Base-by-base conservation (phyloP, 2,329 filamentous ascomycete species). In the Xenosphaeropsis pyriputrescens region DNA sequence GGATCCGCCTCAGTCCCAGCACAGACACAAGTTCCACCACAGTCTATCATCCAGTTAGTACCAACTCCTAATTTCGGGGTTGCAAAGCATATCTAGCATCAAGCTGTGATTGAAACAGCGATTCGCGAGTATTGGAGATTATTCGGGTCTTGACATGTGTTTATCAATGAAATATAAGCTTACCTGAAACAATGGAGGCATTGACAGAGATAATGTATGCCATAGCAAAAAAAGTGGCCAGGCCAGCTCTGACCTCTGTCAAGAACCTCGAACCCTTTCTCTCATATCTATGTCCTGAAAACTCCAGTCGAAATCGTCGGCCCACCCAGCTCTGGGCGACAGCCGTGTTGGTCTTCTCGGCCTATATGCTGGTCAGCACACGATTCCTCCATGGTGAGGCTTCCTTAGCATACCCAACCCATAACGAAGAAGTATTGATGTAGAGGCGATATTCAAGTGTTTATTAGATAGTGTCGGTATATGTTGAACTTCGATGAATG, bases 211-310 rank as follows among this genome's bases (percentile, higher is more conserved):
- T 81, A 60, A 86, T 85, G 54, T 79, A 79, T 37, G 75, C 74
- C 77, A 79, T 78, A 16, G 71, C 69, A 51, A 73, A 72, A 52
- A 72, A 73, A 14, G 82, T 86, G 18, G 84, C 83, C 29, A 93
- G 61, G 35, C 85, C 85, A 41, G 82, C 85, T 43, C 85, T 79
- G 38, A 93, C 65, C 61, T 93, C 85, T 35, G 85, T 93, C 50
- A 84, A 75, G 63, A 93, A 93, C 49, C 70, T 68, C 22, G 83
- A 79, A 16, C 78, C 78, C 53, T 83, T 48, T 37, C 45, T 55
- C 43, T 57, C 48, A 34, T 40, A 42, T 29, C 37, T 80, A 70
- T 89, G 82, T 50, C 84, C 84, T 30, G 73, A 85, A 46, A 82
- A 82, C 44, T 93, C 84, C 31, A 93, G 72, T 47, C 75, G 73